Evolutionary conservation across 1,139 yeast species (phyloP), one percentile per base, ranked within the genome.

Genomic region (Arxiozyma heterogenica): DNA sequence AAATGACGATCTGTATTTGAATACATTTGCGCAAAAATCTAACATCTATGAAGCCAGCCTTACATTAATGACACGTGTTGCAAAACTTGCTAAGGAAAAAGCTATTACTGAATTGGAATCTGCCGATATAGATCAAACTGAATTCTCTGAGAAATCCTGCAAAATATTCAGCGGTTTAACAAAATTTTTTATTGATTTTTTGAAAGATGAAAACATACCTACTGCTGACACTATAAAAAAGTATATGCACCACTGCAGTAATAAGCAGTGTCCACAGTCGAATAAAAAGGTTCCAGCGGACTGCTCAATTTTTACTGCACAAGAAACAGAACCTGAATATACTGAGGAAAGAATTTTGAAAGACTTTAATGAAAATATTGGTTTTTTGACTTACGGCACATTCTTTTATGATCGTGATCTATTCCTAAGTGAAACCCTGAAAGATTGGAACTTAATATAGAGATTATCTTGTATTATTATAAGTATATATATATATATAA

Each of bases 381-480:
- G 41, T 6, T 44, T 44, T 41, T 39, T 45, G 17, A 38, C 39
- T 38, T 7, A 23, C 25, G 54, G 54, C 20, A 43, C 53, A 15
- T 55, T 53, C 41, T 53, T 55, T 41, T 58, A 54, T 25, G 60
- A 58, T 49, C 51, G 60, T 23, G 58, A 55, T 47, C 52, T 58
- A 39, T 20, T 30, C 8, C 2, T 45, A 18, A 22, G 11, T 9
- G 9, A 15, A n/a, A 34, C 25, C 15, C 41, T 55, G 15, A 39
- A 44, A 11, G 55, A 53, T 21, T 44, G 49, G 42, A 38, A 41
- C 18, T 12, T 48, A 3, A 25, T 39, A 12, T 49, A 42, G 44
- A 17, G 7, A 18, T 9, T 11, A 17, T 15, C n/a, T 4, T 23
- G 25, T 23, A 23, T 23, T 23, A 23, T 23, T 23, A 34, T 25